Percentiles rank a stretch among this genome's conserved stretches.
Evolutionary conservation across 768 basidiomycete species (phyloP).

Genomic region (Psilocybe cubensis): DNA sequence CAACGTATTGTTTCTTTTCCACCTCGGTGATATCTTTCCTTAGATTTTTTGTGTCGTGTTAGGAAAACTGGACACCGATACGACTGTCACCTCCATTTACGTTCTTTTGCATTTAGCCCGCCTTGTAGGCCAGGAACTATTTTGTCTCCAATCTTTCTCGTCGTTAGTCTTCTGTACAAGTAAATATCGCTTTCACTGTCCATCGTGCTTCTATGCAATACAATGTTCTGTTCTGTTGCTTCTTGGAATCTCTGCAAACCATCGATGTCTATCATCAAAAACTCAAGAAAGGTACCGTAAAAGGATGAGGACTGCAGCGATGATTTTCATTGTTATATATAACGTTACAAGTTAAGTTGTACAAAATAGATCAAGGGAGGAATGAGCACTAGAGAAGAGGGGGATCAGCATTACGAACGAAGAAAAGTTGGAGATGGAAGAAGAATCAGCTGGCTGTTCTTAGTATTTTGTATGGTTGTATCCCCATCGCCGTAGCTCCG

Average conservation of each 20-base stretch:
- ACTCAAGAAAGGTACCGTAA: no score
- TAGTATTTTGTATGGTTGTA: slow-evolving; percentile 50
- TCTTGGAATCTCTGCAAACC: not conserved
- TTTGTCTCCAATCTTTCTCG: not conserved
- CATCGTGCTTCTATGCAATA: slow-evolving; percentile 15
- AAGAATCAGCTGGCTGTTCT: slow-evolving; percentile 64
- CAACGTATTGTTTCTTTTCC: slow-evolving; percentile 3
- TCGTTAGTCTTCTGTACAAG: not conserved
- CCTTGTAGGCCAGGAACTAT: not conserved
- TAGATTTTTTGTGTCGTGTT: not conserved
- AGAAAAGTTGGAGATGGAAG: not conserved
- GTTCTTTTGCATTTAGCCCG: not conserved
- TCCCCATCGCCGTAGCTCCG: slow-evolving; percentile 52
- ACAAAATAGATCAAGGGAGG: no score
- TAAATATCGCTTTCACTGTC: slow-evolving; percentile 2
- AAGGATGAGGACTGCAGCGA: no score
- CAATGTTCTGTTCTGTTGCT: slow-evolving; percentile 5
- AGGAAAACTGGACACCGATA: slow-evolving; percentile 5
- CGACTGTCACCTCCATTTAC: not conserved
- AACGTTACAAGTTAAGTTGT: no score
- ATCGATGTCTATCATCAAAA: not conserved
- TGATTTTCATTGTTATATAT: no score
- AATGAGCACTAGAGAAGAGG: not conserved
- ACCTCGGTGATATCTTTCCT: not conserved
- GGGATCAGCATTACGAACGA: not conserved